Evolutionary conservation across 2,329 filamentous ascomycete genomes (phyloP).

Genomic region (Talaromyces sp.): DNA sequence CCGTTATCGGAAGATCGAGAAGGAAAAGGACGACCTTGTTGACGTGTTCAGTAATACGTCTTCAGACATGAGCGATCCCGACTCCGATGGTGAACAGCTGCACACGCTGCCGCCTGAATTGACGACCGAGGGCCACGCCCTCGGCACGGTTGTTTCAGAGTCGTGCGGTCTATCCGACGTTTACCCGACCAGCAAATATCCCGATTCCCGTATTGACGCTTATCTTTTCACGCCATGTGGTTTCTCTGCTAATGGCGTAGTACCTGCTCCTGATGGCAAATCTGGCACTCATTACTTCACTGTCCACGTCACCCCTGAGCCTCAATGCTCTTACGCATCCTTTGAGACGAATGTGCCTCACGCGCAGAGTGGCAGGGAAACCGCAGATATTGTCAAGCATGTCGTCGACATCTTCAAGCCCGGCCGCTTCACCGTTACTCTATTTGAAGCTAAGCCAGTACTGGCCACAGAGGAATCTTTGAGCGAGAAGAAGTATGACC

Average conservation of each 20-base stretch:
- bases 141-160: conserved; percentile 89
- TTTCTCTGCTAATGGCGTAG: conserved; percentile 93
- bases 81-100: conserved; percentile 43
- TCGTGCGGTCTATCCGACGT: conserved; percentile 83
- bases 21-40: conserved; percentile 53
- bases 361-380: conserved; percentile 80
- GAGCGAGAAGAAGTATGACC: conserved; percentile 43
- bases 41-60: conserved; percentile 79
- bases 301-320: conserved; percentile 95
- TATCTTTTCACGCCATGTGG: conserved; percentile 96
- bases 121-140: conserved; percentile 87
- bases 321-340: conserved; percentile 93
- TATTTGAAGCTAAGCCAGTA: conserved; percentile 81
- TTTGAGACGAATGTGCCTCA: conserved; percentile 98
- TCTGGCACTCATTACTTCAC: conserved; percentile 86
- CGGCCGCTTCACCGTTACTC: conserved; percentile 92
- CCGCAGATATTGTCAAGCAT: conserved; percentile 84
- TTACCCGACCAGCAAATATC: conserved; percentile 81
- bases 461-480: conserved; percentile 38
- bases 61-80: conserved; percentile 58
- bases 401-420: conserved; percentile 96
- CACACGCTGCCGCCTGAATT: conserved; percentile 63
- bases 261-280: conserved; percentile 66
- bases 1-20: conserved; percentile 68
- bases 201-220: conserved; percentile 88